A percentile compares a stretch with the other conserved stretches of the same genome.
phyloP scores from a whole-genome alignment of 179 eudicot species.

The Beta macrorhiza region DNA sequence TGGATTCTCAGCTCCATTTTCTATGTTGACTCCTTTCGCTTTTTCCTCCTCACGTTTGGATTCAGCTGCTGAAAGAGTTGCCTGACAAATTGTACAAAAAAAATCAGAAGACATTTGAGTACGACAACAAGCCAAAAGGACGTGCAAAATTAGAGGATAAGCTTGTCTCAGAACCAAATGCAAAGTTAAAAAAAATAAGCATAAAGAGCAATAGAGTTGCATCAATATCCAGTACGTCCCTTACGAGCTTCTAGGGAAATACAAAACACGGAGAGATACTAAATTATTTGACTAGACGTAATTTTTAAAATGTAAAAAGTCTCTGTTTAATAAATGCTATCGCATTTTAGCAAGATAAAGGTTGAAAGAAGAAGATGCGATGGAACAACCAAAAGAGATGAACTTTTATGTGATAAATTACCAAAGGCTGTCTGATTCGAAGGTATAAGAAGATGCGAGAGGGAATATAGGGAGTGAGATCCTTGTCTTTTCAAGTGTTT shows the following conservation, averaged over 20 bases:
- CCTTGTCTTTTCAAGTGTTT: too few relatives aligned
- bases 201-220: not conserved
- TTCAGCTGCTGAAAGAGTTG: slow-evolving; percentile 75
- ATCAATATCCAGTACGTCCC: not conserved
- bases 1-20: slow-evolving; percentile 72
- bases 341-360: not conserved
- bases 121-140: too few relatives aligned
- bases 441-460: too few relatives aligned
- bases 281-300: not conserved
- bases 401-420: too few relatives aligned
- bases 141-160: not conserved
- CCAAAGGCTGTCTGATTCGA: too few relatives aligned
- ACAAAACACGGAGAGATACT: not conserved
- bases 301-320: not conserved
- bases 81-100: slow-evolving; percentile 42
- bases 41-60: slow-evolving; percentile 90
- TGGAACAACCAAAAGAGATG: too few relatives aligned
- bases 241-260: not conserved
- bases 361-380: not conserved
- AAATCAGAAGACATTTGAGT: slow-evolving; percentile 8
- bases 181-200: not conserved
- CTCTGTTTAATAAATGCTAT: not conserved
- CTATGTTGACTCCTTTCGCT: slow-evolving; percentile 82
- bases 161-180: not conserved
- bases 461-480: too few relatives aligned